Conservation (phyloP, 2,329 filamentous ascomycete genomes). For the Ustulina deusta region DNA sequence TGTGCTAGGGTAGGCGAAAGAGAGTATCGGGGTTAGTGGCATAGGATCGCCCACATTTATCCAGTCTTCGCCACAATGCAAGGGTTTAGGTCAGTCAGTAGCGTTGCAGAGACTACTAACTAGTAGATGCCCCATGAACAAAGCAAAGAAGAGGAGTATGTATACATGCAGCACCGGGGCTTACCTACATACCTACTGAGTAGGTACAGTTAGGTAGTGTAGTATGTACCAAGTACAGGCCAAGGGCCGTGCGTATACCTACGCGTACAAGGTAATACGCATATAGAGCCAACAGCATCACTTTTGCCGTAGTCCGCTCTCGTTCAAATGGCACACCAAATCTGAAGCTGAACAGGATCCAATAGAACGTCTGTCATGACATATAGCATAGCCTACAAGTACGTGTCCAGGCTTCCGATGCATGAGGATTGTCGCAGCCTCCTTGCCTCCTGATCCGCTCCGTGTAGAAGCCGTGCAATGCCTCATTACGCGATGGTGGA, state of each 20-base stretch:
- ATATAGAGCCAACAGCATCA: background rate
- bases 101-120: too few species aligned
- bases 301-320: constrained; percentile 6
- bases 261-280: too few species aligned
- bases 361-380: background rate
- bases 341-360: background rate
- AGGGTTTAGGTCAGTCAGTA: constrained; percentile 23
- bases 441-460: constrained; percentile 15
- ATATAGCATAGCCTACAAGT: constrained; percentile 13
- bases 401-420: constrained; percentile 4
- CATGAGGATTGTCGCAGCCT: constrained; percentile 12
- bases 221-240: background rate
- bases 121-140: background rate
- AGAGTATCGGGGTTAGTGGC: background rate
- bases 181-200: background rate
- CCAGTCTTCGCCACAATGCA: background rate
- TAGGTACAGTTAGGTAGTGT: too few species aligned
- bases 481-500: constrained; percentile 8
- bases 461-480: background rate
- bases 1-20: background rate
- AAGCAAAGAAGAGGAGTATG: background rate
- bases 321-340: background rate
- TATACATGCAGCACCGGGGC: background rate
- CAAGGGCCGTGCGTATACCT: background rate
- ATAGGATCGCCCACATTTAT: background rate